Evolutionary conservation across 768 basidiomycete species (phyloP).

Genomic region (Boletus rex-veris): DNA sequence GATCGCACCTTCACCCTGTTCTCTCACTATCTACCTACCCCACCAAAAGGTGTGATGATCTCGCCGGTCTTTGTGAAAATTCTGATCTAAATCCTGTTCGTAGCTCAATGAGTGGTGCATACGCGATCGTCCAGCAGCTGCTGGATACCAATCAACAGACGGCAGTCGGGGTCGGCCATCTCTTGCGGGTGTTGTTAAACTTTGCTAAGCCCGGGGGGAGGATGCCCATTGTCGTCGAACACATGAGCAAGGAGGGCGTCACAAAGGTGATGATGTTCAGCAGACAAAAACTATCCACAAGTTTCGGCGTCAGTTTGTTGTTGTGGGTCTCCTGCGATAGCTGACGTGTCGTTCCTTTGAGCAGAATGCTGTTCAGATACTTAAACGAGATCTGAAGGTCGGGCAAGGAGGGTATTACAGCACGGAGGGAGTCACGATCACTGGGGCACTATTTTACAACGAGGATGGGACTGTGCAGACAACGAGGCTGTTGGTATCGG

Average conservation of each 20-base stretch:
- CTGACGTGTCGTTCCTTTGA: not conserved
- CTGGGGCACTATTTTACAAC: constrained; percentile 8
- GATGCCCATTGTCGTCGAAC: constrained; percentile 3
- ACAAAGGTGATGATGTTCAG: constrained; percentile 10
- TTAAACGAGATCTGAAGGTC: not conserved
- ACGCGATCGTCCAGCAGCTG: constrained; percentile 4
- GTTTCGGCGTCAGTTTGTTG: not conserved
- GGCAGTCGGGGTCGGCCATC: constrained; percentile 37
- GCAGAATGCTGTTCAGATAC: not conserved
- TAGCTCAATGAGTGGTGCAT: constrained; percentile 8
- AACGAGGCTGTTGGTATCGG: not conserved
- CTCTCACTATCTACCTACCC: constrained; percentile 20
- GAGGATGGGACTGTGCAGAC: not conserved
- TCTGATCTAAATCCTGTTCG: not conserved
- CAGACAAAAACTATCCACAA: not conserved
- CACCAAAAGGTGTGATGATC: not conserved
- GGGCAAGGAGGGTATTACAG: not conserved
- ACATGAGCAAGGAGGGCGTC: not conserved
- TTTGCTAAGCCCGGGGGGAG: not conserved
- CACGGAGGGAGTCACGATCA: not conserved
- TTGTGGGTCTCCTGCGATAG: not conserved
- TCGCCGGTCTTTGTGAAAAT: not conserved
- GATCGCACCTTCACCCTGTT: not conserved
- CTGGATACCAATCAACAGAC: not conserved
- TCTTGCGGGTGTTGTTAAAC: constrained; percentile 50